These are phyloP conservation scores for Micromonas commoda DNA, from an alignment of 139 green algal species.

Conservation along the genomic window DNA sequence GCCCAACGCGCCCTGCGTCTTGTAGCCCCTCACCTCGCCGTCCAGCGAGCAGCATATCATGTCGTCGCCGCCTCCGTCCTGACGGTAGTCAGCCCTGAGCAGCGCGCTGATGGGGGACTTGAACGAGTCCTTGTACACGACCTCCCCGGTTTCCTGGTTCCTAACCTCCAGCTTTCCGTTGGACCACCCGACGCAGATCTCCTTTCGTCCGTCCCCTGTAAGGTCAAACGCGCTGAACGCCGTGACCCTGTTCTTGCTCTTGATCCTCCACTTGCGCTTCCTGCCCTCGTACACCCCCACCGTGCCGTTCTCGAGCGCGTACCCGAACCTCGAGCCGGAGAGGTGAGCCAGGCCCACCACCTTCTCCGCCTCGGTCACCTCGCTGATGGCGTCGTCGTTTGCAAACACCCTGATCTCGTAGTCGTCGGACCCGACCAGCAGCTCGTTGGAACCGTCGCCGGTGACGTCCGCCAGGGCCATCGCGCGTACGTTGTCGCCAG, in stretches of 20 bases:
- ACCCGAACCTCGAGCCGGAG: conserved; percentile 44
- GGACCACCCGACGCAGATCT: conserved; percentile 71
- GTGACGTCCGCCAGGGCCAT: conserved; percentile 57
- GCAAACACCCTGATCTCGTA: conserved; percentile 60
- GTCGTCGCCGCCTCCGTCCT: conserved; percentile 49
- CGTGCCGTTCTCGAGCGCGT: conserved; percentile 63
- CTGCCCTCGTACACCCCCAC: conserved; percentile 58
- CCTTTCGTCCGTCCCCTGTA: conserved; percentile 52
- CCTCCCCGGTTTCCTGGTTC: conserved; percentile 48
- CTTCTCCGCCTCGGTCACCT: conserved; percentile 32
- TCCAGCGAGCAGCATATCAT: conserved; percentile 17
- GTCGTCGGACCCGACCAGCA: conserved; percentile 63
- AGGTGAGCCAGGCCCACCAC: conserved; percentile 22
- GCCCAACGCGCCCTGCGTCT: conserved; percentile 20
- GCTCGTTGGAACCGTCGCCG: conserved; percentile 49
- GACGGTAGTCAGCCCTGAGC: conserved; percentile 55
- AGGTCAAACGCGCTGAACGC: conserved; percentile 54
- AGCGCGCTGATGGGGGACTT: conserved; percentile 45
- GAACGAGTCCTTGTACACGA: conserved; percentile 59
- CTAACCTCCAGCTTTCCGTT: conserved; percentile 64
- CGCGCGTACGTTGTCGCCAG: conserved; percentile 54
- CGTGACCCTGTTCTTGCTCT: conserved; percentile 44
- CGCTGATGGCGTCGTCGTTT: conserved; percentile 52
- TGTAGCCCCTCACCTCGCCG: conserved; percentile 54
- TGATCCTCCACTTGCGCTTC: conserved; percentile 65